These are phyloP conservation scores for Cenchrus americanus DNA, from an alignment of 176 grass and related monocot genomes.

Conservation along the genomic window DNA sequence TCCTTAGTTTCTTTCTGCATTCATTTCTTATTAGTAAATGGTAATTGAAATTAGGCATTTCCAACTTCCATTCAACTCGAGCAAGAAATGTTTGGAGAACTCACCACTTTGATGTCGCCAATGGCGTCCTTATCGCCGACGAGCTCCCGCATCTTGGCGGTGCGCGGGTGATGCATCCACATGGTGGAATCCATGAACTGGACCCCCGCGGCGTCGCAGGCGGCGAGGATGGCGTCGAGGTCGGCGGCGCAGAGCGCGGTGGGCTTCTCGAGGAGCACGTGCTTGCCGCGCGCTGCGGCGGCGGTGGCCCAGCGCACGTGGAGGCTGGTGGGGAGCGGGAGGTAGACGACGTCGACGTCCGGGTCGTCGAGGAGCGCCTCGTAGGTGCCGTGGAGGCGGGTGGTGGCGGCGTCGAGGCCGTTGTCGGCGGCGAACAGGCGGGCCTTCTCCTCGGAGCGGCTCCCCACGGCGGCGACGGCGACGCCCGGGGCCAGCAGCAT, in stretches of 20 bases:
- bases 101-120: slow-evolving; percentile 57
- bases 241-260: slow-evolving; percentile 71
- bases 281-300: slow-evolving; percentile 65
- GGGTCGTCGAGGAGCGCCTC: slow-evolving; percentile 75
- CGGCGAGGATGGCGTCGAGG: slow-evolving; percentile 63
- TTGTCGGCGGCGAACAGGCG: slow-evolving; percentile 67
- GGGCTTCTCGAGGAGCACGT: slow-evolving; percentile 89
- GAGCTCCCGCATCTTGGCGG: slow-evolving; percentile 68
- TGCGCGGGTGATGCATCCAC: slow-evolving; percentile 92
- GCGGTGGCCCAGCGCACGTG: slow-evolving; percentile 67
- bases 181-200: slow-evolving; percentile 91
- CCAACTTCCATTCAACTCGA: too few species aligned
- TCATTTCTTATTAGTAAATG: not conserved
- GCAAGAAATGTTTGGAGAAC: not conserved
- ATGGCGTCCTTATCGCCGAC: slow-evolving; percentile 52
- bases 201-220: slow-evolving; percentile 56
- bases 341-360: slow-evolving; percentile 69
- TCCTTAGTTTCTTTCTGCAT: not conserved
- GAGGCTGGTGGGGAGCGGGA: slow-evolving; percentile 82
- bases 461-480: slow-evolving; percentile 53
- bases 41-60: not conserved
- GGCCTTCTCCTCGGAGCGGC: slow-evolving; percentile 65
- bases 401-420: slow-evolving; percentile 31
- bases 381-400: slow-evolving; percentile 60
- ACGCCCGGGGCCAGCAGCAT: slow-evolving; percentile 57